Percentiles rank a stretch among this genome's conserved stretches.
Conservation (phyloP, 306 rosid genomes). For the Carpinus fangiana region DNA sequence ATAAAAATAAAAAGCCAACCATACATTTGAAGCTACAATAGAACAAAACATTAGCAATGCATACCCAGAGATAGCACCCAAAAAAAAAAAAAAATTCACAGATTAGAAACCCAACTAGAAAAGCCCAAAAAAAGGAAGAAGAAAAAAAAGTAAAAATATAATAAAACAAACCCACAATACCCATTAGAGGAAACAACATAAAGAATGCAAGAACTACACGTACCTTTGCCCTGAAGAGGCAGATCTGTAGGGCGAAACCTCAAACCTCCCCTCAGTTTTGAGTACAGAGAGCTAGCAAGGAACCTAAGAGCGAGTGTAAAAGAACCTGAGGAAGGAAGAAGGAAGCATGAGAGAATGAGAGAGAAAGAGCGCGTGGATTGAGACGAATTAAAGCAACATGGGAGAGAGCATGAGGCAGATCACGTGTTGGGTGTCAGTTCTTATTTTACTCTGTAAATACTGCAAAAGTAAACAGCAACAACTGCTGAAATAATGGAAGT, state of each 20-base stretch:
- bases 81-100: neutral
- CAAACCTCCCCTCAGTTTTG: constrained; percentile 8
- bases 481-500: constrained; percentile 23
- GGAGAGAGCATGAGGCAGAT: constrained; percentile 28
- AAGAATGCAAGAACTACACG: neutral
- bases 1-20: neutral
- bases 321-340: neutral
- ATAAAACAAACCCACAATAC: neutral
- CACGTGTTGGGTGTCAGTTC: constrained; percentile 76
- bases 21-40: neutral
- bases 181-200: constrained; percentile 7
- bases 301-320: neutral
- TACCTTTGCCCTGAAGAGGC: constrained; percentile 31
- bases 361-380: constrained; percentile 58
- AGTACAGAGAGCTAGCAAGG: constrained; percentile 1
- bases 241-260: constrained; percentile 37
- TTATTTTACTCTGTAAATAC: constrained; percentile 1
- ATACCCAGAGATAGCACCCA: neutral
- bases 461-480: constrained; percentile 20
- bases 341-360: neutral
- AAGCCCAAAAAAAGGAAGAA: neutral
- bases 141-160: neutral
- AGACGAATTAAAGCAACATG: constrained; percentile 25
- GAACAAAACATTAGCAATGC: neutral
- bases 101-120: neutral